Evolutionary conservation across 164 flowering plant genomes (phyloP).

Genomic region (Cinnamomum chago): DNA sequence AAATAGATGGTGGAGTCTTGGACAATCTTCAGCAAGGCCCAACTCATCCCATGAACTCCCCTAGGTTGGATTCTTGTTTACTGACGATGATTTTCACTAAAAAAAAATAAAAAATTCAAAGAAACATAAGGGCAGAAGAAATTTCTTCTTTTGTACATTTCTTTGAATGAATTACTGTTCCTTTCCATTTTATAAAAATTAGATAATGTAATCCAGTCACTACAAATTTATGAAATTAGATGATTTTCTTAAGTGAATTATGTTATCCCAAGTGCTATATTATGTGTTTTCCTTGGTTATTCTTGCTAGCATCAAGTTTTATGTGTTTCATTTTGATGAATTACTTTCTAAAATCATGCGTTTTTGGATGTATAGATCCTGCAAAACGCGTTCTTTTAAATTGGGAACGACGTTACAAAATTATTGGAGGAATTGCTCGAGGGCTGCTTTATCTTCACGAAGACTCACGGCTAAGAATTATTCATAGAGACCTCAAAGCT

Average conservation of each 20-base stretch:
- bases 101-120: too few species aligned
- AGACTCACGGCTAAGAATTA: constrained; percentile 44
- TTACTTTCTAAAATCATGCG: not conserved
- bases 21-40: too few species aligned
- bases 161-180: too few species aligned
- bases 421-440: constrained; percentile 39
- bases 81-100: too few species aligned
- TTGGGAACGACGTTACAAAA: constrained; percentile 22
- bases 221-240: not conserved
- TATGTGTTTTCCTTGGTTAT: not conserved
- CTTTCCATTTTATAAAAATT: not conserved
- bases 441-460: constrained; percentile 59
- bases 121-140: too few species aligned
- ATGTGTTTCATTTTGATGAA: not conserved
- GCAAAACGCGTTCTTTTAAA: not conserved
- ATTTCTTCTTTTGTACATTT: too few species aligned
- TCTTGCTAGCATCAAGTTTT: not conserved
- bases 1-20: too few species aligned
- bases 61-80: too few species aligned
- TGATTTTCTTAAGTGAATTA: not conserved
- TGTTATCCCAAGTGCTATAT: not conserved
- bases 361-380: not conserved
- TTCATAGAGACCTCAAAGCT: constrained; percentile 59
- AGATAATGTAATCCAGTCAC: not conserved
- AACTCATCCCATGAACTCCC: too few species aligned